Evolutionary conservation across 306 rosid species (phyloP).

Genomic region (Gastrolobium bilobum): DNA sequence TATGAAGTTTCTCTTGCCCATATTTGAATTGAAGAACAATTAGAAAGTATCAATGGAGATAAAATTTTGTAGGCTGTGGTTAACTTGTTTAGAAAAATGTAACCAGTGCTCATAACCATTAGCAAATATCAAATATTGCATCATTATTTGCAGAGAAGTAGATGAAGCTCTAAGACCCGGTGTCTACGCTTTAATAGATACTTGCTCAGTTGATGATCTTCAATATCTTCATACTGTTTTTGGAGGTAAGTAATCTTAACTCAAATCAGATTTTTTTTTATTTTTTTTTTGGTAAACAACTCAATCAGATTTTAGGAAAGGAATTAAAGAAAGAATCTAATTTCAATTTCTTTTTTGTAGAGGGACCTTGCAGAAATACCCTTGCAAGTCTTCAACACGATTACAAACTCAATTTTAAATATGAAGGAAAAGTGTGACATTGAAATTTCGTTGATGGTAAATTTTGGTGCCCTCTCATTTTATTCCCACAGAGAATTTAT

Average conservation of each 20-base stretch:
- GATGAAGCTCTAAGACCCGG: conserved; percentile 92
- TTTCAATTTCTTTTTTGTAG: conserved; percentile 58
- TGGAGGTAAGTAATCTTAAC: conserved; percentile 72
- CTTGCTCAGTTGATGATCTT: conserved; percentile 84
- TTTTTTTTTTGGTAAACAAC: no score
- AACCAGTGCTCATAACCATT: conserved; percentile 34
- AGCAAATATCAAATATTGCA: conserved; percentile 38
- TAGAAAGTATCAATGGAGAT: conserved; percentile 32
- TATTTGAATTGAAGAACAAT: conserved; percentile 23
- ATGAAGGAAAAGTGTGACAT: conserved; percentile 81
- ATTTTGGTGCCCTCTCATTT: conserved; percentile 36
- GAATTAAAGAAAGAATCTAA: conserved; percentile 27
- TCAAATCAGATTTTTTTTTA: conserved; percentile 29
- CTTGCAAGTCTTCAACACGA: conserved; percentile 75
- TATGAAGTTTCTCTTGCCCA: conserved; percentile 22
- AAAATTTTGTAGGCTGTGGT: conserved; percentile 25
- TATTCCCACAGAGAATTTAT: conserved; percentile 31
- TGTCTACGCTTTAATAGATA: conserved; percentile 78
- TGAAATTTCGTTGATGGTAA: conserved; percentile 40
- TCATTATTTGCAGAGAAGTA: conserved; percentile 75
- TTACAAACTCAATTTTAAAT: conserved; percentile 77
- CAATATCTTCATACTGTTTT: conserved; percentile 92
- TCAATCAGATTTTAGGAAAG: conserved; percentile 20
- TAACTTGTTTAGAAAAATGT: conserved; percentile 12
- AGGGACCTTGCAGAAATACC: conserved; percentile 97